Evolutionary conservation across 176 grass and related monocot genomes (phyloP).

Genomic region (Aegilops umbellulata): DNA sequence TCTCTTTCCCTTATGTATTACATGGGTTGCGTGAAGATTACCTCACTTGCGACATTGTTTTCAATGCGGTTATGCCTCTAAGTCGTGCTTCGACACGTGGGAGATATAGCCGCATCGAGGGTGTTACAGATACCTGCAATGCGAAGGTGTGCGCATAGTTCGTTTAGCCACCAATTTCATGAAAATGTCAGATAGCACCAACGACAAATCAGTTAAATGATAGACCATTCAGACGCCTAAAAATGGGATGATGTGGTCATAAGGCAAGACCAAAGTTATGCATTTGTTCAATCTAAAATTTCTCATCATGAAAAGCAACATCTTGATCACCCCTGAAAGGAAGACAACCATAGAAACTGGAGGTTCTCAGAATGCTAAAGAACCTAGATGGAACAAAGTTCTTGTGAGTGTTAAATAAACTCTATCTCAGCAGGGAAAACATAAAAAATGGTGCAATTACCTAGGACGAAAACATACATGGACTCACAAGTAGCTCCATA

Average conservation of each 20-base stretch:
- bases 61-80: no score
- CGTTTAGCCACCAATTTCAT: neutral
- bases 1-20: no score
- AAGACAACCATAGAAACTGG: neutral
- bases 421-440: neutral
- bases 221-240: neutral
- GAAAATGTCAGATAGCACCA: neutral
- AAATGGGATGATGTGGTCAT: neutral
- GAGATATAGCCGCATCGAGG: no score
- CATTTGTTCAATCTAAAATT: neutral
- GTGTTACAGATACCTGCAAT: no score
- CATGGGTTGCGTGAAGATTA: no score
- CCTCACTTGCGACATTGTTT: no score
- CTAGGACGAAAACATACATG: neutral
- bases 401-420: neutral
- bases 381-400: constrained; percentile 16
- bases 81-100: no score
- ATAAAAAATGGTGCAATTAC: neutral
- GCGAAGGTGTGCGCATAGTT: neutral
- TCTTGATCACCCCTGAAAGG: neutral
- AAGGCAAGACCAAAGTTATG: neutral
- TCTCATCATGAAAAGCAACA: neutral
- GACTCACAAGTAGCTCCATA: neutral
- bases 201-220: neutral
- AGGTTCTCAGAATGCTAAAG: neutral